Base-by-base conservation (phyloP, 495 filamentous ascomycete species). In the Podospora didyma region DNA sequence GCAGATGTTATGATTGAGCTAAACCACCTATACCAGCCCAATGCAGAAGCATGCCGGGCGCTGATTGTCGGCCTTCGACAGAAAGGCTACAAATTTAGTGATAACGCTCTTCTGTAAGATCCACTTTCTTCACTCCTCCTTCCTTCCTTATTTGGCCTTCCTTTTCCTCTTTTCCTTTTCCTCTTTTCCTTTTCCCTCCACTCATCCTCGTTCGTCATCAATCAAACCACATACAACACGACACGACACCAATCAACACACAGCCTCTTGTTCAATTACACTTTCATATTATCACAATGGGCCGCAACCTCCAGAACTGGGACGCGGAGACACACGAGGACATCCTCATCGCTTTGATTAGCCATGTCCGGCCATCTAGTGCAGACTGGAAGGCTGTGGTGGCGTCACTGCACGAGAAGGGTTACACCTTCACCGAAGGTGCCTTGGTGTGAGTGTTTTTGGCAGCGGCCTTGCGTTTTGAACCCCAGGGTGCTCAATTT, bases 101-200 rank as follows among this genome's bases (percentile, higher is more conserved):
- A 66, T 3, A 57, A 59, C 1, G 71, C 69, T 9, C 55, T 73
- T 12, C 50, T 66, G 71, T 72, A 69, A 9, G 69, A 53, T 20
- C 9, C 7, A 20, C 21, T 42, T 23, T 56, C 56, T 46, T 14
- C 26, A 6, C n/a, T 50, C 23, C 28, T 47, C 21, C 48, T 17
- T 31, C 24, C 21, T 37, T 16, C 34, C 2, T 45, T 54, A 28
- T 19, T 45, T 41, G 7, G 6, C 12, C 35, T 24, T 47, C 46
- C 42, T 9, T n/a, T 47, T 31, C 20, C 26, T 20, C 3, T 20
- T 48, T 53, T 28, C 48, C 41, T 12, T 42, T n/a, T 0, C 22
- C 37, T 37, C 42, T 3, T 19, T 23, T 7, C 20, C 26, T 46
- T 44, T 31, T 31, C 26, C 26, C 37, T 31, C 44, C 12, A n/a